Base-by-base conservation (phyloP, 495 filamentous ascomycete species). In the Bombardia bombarda region DNA sequence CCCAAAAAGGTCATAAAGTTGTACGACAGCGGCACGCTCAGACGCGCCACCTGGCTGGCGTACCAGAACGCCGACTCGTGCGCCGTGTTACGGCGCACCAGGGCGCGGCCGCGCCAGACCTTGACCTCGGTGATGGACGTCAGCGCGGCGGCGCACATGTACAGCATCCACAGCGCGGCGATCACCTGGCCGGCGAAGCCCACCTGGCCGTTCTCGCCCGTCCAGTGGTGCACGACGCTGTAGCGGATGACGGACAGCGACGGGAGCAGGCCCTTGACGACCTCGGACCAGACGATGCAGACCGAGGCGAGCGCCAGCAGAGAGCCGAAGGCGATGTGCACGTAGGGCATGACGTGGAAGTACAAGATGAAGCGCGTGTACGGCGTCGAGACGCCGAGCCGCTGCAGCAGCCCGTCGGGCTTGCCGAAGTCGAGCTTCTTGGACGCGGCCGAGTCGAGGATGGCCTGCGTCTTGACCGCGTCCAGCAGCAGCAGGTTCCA, bases 1-100 rank as follows among this genome's bases (percentile, higher is more conserved):
- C 83, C 80, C 16, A 95, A 59, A 51, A 96, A 89, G 3, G 89
- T 94, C 58, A 94, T 74, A 56, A 98, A 96, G 61, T 98, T 96
- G 73, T 93, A 96, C 16, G 86, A 80, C 14, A 97, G 74, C 3
- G 92, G 92, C 4, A 96, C 88, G 24, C 86, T 93, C 23, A 98
- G 74, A 39, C 85, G 81, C 7, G 92, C 90, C 21, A 95, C 84
- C 50, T 95, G 86, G 22, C 82, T 79, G 8, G 87, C 82, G 62
- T 95, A 98, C 87, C 92, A 98, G 46, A 88, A 90, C 3, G 92
- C 92, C 38, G 82, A 86, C 59, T 95, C 90, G 25, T 79, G 80
- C 40, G 90, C 90, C 0, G 92, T 98, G 50, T 89, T 90, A 43
- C 92, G 80, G 35, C 77, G 82, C 31, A 97, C 90, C 13, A 98